A percentile compares a stretch with the other conserved stretches of the same genome.
Evolutionary conservation across 2,329 filamentous ascomycete genomes (phyloP).

Genomic region (Talaromyces islandicus): DNA sequence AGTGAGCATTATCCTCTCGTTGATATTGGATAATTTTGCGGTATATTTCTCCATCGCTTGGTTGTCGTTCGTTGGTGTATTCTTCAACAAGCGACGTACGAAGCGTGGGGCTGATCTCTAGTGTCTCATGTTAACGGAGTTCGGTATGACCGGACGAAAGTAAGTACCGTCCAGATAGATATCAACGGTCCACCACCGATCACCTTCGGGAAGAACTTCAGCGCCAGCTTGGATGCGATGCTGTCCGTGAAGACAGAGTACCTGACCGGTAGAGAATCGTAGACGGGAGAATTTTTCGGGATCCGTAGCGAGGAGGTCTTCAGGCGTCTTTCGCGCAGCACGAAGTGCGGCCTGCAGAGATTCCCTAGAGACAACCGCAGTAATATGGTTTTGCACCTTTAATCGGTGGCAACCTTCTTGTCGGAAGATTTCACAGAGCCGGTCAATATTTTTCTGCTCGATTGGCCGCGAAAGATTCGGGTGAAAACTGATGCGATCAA

Average conservation of each 20-base stretch:
- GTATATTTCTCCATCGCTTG: background rate
- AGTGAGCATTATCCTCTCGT: background rate
- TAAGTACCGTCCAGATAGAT: background rate
- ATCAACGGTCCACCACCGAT: background rate
- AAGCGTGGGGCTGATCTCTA: background rate
- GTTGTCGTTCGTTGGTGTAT: background rate
- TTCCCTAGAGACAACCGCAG: background rate
- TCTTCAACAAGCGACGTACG: background rate
- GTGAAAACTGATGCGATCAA: background rate
- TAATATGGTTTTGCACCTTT: background rate
- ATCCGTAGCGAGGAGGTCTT: background rate
- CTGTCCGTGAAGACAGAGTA: background rate
- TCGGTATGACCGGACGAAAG: background rate
- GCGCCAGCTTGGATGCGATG: background rate
- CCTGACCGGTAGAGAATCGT: background rate
- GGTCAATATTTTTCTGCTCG: background rate
- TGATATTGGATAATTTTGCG: background rate
- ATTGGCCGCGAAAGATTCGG: background rate
- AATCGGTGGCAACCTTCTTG: background rate
- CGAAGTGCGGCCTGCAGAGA: background rate
- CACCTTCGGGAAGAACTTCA: background rate
- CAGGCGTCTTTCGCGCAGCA: background rate
- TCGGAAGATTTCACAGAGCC: background rate
- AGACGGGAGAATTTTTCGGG: background rate
- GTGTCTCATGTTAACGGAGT: background rate